These are phyloP conservation scores for Amanita jacksonii DNA, from an alignment of 768 basidiomycete genomes.

Conservation along the genomic window DNA sequence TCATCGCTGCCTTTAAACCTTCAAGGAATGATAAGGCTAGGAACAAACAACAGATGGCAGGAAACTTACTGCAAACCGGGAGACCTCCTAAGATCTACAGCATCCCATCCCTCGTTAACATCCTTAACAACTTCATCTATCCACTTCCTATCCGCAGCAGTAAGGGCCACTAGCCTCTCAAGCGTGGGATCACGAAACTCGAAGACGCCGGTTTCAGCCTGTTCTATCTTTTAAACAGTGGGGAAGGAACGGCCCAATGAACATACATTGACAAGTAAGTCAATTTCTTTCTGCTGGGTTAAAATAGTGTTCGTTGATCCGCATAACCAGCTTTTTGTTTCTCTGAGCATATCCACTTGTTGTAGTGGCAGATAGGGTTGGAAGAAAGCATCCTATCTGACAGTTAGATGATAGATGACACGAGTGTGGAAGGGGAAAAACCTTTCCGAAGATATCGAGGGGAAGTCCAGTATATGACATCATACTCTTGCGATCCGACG, in stretches of 20 bases:
- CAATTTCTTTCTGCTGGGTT: conserved; percentile 86
- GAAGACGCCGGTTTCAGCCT: conserved; percentile 82
- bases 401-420: conserved; percentile 3
- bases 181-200: conserved; percentile 81
- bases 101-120: conserved; percentile 75
- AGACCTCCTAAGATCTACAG: conserved; percentile 46
- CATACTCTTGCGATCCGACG: conserved; percentile 87
- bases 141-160: conserved; percentile 94
- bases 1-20: conserved; percentile 97
- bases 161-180: conserved; percentile 70
- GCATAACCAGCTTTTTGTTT: conserved; percentile 79
- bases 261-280: conserved; percentile 80
- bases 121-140: conserved; percentile 90
- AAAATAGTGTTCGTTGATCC: conserved; percentile 96
- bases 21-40: conserved; percentile 5
- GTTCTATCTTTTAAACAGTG: neutral
- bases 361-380: conserved; percentile 96
- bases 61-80: conserved; percentile 54
- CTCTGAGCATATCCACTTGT: conserved; percentile 81
- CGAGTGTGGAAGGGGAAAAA: conserved; percentile 16
- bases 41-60: neutral
- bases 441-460: conserved; percentile 87
- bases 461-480: conserved; percentile 91
- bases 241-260: neutral
- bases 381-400: conserved; percentile 77